Evolutionary conservation across 2,329 filamentous ascomycete genomes (phyloP), one percentile per base, ranked within the genome.

Genomic region (Fusarium albidum): DNA sequence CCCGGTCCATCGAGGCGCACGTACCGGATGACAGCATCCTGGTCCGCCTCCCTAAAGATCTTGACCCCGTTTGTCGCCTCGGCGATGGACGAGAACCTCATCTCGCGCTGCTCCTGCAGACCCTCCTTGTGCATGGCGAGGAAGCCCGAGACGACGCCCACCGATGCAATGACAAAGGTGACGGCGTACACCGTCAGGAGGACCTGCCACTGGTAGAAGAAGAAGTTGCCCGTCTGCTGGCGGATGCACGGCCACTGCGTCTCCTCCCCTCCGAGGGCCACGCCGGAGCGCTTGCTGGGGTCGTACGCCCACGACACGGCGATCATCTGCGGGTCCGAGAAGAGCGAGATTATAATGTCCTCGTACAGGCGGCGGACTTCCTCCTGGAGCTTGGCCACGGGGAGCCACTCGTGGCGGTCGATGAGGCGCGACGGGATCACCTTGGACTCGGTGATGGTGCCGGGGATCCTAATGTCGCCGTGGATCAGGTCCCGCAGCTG

Each of bases 321-420:
- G 10, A 61, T 47, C n/a, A 64, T 39, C n/a, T 61, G 49, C 1
- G 60, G 60, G 8, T 64, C 55, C 1, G 60, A 64, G 12, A 64
- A 45, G 5, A 64, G 47, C 0, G 61, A 64, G 5, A 64, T 57
- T 3, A 64, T 44, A 2, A 64, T 29, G 4, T 64, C 60, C 12
- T 64, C 60, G 21, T 64, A 64, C 2, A 52, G 34, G 1, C 31
- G 45, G 4, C 41, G 52, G 9, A 64, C 35, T 3, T 37, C 52
- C 0, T 49, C 4, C 9, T 57, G 38, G 2, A 64, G 49, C 4
- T 52, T 6, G 7, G 48, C 50, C 2, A 64, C 39, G 4, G 60
- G 39, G 3, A 64, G 28, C 9, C 40, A 43, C 4, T 62, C 52
- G 11, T 51, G 60, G 5, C 58, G 55, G 7, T 60, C 55, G 6